These are phyloP conservation scores for Knufia fluminis DNA, from an alignment of 2,329 filamentous ascomycete genomes.

Conservation along the genomic window DNA sequence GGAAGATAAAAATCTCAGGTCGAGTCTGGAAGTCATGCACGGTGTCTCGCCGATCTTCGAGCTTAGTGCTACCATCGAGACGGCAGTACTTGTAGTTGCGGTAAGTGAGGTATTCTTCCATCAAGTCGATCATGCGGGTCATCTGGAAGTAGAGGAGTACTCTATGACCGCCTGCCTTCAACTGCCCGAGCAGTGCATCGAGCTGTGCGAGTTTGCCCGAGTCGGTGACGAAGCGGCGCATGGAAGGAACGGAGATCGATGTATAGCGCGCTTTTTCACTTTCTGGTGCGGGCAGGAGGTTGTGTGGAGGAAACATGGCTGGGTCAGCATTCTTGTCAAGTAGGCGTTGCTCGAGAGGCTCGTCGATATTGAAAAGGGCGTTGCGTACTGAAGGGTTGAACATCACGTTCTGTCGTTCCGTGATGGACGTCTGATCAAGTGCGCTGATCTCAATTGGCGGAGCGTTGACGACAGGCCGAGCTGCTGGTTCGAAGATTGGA, in stretches of 20 bases:
- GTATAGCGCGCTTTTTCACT: constrained; percentile 78
- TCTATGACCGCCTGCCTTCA: constrained; percentile 87
- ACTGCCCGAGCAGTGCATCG: constrained; percentile 73
- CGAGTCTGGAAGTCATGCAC: constrained; percentile 93
- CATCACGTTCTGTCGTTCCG: constrained; percentile 62
- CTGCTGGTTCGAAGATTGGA: constrained; percentile 69
- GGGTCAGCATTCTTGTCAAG: constrained; percentile 63
- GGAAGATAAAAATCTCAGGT: constrained; percentile 92
- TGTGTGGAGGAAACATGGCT: constrained; percentile 51
- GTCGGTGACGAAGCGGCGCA: constrained; percentile 95
- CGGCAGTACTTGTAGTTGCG: constrained; percentile 98
- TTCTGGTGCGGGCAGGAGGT: constrained; percentile 67
- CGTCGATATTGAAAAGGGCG: constrained; percentile 55
- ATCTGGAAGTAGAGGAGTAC: constrained; percentile 99
- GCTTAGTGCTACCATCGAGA: constrained; percentile 90
- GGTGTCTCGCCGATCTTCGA: constrained; percentile 93
- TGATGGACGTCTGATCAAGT: constrained; percentile 53
- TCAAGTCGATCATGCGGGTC: constrained; percentile 98
- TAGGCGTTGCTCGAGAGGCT: constrained; percentile 60
- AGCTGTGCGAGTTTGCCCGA: constrained; percentile 91
- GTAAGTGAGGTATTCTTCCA: constrained; percentile 98
- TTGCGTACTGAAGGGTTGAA: constrained; percentile 73
- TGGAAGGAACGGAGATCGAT: constrained; percentile 85
- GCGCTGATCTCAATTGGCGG: constrained; percentile 77
- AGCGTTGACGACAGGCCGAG: constrained; percentile 66